phyloP scores from a whole-genome alignment of 495 filamentous ascomycete species.

The Rusavskia elegans region DNA sequence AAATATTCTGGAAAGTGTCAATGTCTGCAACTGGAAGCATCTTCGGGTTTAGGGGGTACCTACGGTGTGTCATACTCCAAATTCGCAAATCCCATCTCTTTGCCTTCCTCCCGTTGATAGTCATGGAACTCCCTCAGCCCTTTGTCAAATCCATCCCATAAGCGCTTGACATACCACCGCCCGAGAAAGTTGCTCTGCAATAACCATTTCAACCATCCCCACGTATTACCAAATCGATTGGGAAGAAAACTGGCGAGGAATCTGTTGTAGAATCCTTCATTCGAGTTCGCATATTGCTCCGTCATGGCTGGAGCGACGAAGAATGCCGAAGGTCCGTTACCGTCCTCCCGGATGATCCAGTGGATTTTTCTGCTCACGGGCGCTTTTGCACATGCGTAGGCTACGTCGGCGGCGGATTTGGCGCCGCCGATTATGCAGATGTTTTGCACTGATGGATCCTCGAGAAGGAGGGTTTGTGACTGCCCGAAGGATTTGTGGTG shows the following conservation, averaged over 20 bases:
- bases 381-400: conserved; percentile 21
- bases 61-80: conserved; percentile 14
- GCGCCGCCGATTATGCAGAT: conserved; percentile 23
- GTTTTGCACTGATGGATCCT: conserved; percentile 9
- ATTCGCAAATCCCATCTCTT: conserved; percentile 7
- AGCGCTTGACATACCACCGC: neutral
- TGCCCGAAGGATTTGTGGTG: conserved; percentile 26
- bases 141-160: conserved; percentile 5
- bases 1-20: conserved; percentile 16
- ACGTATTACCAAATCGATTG: neutral
- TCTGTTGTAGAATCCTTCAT: conserved; percentile 5
- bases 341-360: conserved; percentile 25
- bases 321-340: conserved; percentile 16
- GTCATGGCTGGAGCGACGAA: conserved; percentile 14
- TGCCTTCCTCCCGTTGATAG: conserved; percentile 7
- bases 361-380: conserved; percentile 11
- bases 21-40: too few relatives aligned
- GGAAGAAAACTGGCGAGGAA: conserved; percentile 3
- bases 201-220: conserved; percentile 1
- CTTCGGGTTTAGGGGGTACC: neutral
- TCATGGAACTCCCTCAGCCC: conserved; percentile 1
- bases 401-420: conserved; percentile 29
- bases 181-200: conserved; percentile 6
- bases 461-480: conserved; percentile 1
- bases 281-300: conserved; percentile 16